These are phyloP conservation scores for Ensete glaucum DNA, from an alignment of 176 grass and related monocot genomes.

Conservation along the genomic window DNA sequence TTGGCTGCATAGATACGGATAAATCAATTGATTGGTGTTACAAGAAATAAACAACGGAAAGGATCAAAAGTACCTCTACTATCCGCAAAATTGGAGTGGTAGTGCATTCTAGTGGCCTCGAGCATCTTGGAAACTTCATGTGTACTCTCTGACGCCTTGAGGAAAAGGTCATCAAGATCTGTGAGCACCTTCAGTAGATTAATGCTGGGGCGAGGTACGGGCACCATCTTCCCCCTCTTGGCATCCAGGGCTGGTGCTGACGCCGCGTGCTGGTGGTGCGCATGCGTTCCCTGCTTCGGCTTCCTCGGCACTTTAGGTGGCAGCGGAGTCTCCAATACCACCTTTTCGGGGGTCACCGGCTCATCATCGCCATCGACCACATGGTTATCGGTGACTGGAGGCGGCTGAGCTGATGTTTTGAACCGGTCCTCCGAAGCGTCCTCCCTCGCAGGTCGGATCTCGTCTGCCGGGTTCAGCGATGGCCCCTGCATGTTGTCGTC, in stretches of 20 bases:
- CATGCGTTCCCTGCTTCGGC: conserved; percentile 40
- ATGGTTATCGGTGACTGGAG: background rate
- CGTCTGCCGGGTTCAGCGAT: conserved; percentile 45
- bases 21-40: background rate
- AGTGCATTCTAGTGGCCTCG: conserved; percentile 95
- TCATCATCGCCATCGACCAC: conserved; percentile 33
- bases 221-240: conserved; percentile 49
- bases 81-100: conserved; percentile 93
- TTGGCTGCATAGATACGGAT: background rate
- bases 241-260: conserved; percentile 51
- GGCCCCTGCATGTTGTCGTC: conserved; percentile 55
- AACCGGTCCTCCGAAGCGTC: conserved; percentile 32
- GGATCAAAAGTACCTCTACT: conserved; percentile 46
- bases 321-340: conserved; percentile 23
- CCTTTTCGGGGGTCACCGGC: conserved; percentile 52
- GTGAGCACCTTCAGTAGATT: conserved; percentile 54
- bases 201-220: conserved; percentile 29
- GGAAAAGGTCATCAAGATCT: conserved; percentile 70
- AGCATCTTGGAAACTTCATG: conserved; percentile 78
- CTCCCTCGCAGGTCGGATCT: conserved; percentile 34
- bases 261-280: conserved; percentile 78
- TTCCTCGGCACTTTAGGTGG: conserved; percentile 45
- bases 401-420: conserved; percentile 26
- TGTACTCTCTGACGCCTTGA: conserved; percentile 72
- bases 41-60: background rate